These are phyloP conservation scores for Jimgerdemannia lactiflua DNA, from an alignment of 192 early-diverging fungal species.

Conservation along the genomic window DNA sequence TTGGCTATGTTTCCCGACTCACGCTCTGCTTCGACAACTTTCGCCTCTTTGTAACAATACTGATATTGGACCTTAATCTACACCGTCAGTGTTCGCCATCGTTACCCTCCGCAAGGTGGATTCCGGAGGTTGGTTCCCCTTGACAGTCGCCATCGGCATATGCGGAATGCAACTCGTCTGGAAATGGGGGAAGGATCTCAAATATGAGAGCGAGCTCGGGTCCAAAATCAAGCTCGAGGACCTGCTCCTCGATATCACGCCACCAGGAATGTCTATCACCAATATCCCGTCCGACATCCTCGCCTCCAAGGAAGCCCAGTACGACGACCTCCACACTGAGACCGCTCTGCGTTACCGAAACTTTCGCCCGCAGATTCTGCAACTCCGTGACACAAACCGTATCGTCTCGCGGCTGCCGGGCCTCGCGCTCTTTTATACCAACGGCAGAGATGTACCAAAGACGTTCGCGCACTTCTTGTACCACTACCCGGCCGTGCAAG, in stretches of 20 bases:
- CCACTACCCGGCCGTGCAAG: constrained; percentile 13
- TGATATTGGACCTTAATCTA: too few relatives aligned
- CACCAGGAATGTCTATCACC: too few relatives aligned
- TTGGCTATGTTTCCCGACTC: not conserved
- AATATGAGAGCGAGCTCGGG: constrained; percentile 6
- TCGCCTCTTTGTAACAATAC: too few relatives aligned
- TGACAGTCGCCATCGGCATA: constrained; percentile 4
- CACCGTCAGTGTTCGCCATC: too few relatives aligned
- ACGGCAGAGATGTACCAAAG: constrained; percentile 3
- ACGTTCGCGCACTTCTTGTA: constrained; percentile 20
- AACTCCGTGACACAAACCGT: not conserved
- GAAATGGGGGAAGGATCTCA: constrained; percentile 13
- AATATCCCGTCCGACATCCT: too few relatives aligned
- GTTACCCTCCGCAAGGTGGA: constrained; percentile 16
- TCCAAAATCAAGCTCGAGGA: constrained; percentile 1
- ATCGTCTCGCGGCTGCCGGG: constrained; percentile 8
- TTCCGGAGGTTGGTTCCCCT: constrained; percentile 22
- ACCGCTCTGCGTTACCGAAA: too few relatives aligned
- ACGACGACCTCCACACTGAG: not conserved
- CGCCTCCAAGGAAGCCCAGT: not conserved
- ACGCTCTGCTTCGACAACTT: too few relatives aligned
- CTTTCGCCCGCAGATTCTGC: not conserved
- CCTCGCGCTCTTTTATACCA: constrained; percentile 13
- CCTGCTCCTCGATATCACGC: not conserved
- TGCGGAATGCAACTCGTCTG: constrained; percentile 12